Conservation (phyloP, 371 early-diverging fungal species). For the Mortierella sp. region DNA sequence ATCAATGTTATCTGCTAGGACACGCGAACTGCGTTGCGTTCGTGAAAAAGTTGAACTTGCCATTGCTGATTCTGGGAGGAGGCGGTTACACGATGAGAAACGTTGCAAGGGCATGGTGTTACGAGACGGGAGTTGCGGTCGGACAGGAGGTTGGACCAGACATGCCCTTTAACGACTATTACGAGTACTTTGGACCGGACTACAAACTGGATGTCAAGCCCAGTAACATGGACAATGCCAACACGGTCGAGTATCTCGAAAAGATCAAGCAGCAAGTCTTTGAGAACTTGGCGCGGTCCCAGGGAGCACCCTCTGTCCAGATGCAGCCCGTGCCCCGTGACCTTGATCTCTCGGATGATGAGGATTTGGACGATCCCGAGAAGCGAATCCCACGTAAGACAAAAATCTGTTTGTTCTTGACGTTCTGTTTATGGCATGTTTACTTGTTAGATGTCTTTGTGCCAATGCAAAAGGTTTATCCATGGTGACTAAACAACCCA, state of each 20-base stretch:
- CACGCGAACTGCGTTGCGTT: constrained; percentile 95
- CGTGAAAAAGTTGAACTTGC: constrained; percentile 94
- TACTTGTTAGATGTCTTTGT: neutral
- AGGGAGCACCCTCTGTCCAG: constrained; percentile 97
- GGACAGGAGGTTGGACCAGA: constrained; percentile 80
- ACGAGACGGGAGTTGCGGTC: constrained; percentile 96
- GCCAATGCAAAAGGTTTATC: neutral
- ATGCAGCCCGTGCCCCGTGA: constrained; percentile 82
- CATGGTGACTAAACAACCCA: neutral
- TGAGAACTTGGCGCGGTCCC: constrained; percentile 91
- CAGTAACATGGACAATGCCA: constrained; percentile 97
- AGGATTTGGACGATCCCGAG: constrained; percentile 64
- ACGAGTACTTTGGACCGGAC: constrained; percentile 96
- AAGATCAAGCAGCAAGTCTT: constrained; percentile 87
- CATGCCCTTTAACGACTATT: constrained; percentile 96
- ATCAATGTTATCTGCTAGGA: constrained; percentile 32
- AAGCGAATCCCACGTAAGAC: constrained; percentile 67
- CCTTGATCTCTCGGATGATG: constrained; percentile 61
- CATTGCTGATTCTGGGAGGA: constrained; percentile 97
- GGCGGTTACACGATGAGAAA: constrained; percentile 99
- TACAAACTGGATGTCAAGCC: constrained; percentile 93
- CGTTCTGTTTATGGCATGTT: neutral
- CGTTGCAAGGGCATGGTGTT: constrained; percentile 98
- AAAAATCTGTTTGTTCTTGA: neutral
- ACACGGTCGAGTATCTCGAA: constrained; percentile 92